These are phyloP conservation scores for Colletotrichum kahawae DNA, from an alignment of 2,329 filamentous ascomycete species.

Conservation along the genomic window DNA sequence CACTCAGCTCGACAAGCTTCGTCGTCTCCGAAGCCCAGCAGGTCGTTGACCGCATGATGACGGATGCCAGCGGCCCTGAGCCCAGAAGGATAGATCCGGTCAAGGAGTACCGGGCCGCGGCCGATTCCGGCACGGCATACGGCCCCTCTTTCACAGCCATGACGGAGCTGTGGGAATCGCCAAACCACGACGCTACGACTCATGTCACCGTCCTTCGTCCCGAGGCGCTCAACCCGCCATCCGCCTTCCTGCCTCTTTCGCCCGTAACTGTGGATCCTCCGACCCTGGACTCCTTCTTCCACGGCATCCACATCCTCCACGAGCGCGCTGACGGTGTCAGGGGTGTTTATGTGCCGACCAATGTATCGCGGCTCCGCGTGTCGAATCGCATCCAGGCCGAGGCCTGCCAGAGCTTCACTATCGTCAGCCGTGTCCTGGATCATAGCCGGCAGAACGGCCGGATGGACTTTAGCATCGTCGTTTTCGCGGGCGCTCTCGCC, in stretches of 20 bases:
- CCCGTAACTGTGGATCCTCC: slow-evolving; percentile 30
- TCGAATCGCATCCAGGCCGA: slow-evolving; percentile 31
- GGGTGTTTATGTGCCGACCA: slow-evolving; percentile 30
- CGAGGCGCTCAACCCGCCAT: slow-evolving; percentile 3
- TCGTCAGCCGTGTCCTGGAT: slow-evolving; percentile 28
- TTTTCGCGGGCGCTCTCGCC: slow-evolving; percentile 17
- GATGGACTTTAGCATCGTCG: slow-evolving; percentile 29
- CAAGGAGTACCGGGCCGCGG: not conserved
- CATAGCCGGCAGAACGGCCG: slow-evolving; percentile 28
- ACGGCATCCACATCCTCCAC: slow-evolving; percentile 19
- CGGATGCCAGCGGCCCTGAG: not conserved
- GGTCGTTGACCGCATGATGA: not conserved
- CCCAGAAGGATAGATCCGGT: not conserved
- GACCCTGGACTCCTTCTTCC: slow-evolving; percentile 32
- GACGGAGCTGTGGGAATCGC: slow-evolving; percentile 24
- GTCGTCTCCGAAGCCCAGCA: not conserved
- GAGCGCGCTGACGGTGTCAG: not conserved
- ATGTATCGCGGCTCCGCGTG: slow-evolving; percentile 31
- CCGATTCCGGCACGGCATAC: slow-evolving; percentile 22
- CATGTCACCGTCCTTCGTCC: slow-evolving; percentile 26
- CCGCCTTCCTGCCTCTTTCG: slow-evolving; percentile 23
- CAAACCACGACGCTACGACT: slow-evolving; percentile 23
- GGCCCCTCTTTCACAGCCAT: slow-evolving; percentile 30
- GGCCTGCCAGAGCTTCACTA: slow-evolving; percentile 22
- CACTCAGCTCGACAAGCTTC: not conserved